Evolutionary conservation across 2,329 filamentous ascomycete species (phyloP).

Genomic region (Camillea tinctor): DNA sequence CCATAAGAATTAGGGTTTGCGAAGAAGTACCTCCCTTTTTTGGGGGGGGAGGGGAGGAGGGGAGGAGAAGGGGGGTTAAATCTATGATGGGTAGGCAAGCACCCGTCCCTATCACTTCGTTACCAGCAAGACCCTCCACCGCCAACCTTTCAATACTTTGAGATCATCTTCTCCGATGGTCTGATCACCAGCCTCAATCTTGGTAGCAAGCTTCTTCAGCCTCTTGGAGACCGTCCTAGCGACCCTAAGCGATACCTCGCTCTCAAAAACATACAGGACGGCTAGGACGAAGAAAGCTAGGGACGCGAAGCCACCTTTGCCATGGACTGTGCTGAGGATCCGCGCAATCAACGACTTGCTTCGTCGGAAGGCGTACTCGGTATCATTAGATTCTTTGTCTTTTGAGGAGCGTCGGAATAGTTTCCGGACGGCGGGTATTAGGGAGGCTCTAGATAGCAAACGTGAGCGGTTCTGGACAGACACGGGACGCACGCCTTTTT

Average conservation of each 20-base stretch:
- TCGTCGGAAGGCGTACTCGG: constrained; percentile 56
- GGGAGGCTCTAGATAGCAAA: constrained; percentile 40
- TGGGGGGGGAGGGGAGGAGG: too few relatives aligned
- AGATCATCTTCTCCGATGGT: constrained; percentile 49
- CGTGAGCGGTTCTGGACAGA: not conserved
- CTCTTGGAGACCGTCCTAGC: constrained; percentile 51
- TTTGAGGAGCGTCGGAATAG: constrained; percentile 48
- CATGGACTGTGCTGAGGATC: constrained; percentile 45
- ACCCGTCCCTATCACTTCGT: not conserved
- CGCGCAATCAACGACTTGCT: constrained; percentile 50
- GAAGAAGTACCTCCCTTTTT: not conserved
- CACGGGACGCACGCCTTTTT: too few relatives aligned
- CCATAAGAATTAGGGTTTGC: not conserved
- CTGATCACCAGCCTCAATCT: constrained; percentile 47
- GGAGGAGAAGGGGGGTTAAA: too few relatives aligned
- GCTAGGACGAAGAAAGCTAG: constrained; percentile 56
- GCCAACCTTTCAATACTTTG: constrained; percentile 51
- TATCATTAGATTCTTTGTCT: constrained; percentile 46
- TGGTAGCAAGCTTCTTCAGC: constrained; percentile 45
- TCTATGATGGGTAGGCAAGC: not conserved
- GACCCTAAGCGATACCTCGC: constrained; percentile 56
- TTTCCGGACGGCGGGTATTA: constrained; percentile 51
- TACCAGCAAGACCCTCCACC: constrained; percentile 54
- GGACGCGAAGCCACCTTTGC: constrained; percentile 46
- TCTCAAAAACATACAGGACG: constrained; percentile 57